A percentile compares a stretch with the other conserved stretches of the same genome.
Conservation (phyloP, 441 rosid genomes). For the Populus hybrid region DNA sequence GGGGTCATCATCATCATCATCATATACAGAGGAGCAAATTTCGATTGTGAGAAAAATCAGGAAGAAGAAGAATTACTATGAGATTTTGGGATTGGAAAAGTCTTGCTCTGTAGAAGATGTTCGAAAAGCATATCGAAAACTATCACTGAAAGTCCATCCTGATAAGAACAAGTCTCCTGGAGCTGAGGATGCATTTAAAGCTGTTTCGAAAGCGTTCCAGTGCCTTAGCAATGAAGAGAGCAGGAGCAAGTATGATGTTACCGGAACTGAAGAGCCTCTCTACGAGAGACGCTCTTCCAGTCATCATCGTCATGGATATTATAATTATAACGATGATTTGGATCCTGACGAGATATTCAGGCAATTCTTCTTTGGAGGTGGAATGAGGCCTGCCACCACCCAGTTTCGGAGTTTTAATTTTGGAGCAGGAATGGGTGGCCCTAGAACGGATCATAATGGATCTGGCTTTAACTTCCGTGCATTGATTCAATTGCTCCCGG, state of each 20-base stretch:
- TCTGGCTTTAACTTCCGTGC: conserved; percentile 68
- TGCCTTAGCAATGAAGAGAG: conserved; percentile 71
- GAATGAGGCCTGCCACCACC: conserved; percentile 73
- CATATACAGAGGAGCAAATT: conserved; percentile 75
- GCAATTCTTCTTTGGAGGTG: conserved; percentile 78
- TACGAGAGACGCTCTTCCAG: conserved; percentile 46
- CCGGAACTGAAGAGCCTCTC: conserved; percentile 78
- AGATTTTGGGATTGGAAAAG: conserved; percentile 66
- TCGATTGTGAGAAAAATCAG: conserved; percentile 67
- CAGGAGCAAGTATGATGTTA: conserved; percentile 64
- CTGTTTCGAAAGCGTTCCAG: conserved; percentile 88
- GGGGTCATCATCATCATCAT: conserved; percentile 35
- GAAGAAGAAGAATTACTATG: conserved; percentile 83
- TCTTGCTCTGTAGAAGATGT: conserved; percentile 71
- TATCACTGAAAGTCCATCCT: conserved; percentile 88
- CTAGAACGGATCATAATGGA: conserved; percentile 51
- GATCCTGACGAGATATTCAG: conserved; percentile 95
- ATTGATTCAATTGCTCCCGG: conserved; percentile 73
- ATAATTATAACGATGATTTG: conserved; percentile 68
- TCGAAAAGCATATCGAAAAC: conserved; percentile 75
- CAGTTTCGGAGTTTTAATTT: conserved; percentile 71
- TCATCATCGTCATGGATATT: conserved; percentile 36
- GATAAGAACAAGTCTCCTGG: conserved; percentile 96
- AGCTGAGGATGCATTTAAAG: conserved; percentile 87
- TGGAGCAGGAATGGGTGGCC: conserved; percentile 48